A percentile compares a stretch with the other conserved stretches of the same genome.
Conservation (phyloP, 257 asterid genomes). For the Thymus quinquecostatus region DNA sequence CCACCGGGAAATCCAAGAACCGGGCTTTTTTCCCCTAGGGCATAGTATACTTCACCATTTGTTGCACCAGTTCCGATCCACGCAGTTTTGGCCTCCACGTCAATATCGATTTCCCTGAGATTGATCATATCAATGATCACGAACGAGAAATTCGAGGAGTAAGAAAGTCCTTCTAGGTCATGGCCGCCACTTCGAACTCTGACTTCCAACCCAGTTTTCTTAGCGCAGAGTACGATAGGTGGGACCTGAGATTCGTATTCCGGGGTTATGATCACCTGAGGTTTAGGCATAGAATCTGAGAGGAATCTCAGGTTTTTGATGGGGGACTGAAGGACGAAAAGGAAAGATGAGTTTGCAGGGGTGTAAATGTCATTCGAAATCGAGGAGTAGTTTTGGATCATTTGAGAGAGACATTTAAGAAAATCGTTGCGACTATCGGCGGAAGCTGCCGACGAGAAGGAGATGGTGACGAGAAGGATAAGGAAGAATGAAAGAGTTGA, state of each 20-base stretch:
- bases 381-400: neutral
- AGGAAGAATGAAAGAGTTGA: neutral
- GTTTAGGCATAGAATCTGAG: constrained; percentile 3
- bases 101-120: neutral
- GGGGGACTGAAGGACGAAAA: neutral
- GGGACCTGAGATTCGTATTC: constrained; percentile 17
- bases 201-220: neutral
- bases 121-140: constrained; percentile 30
- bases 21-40: constrained; percentile 21
- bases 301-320: constrained; percentile 36
- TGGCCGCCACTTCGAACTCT: constrained; percentile 29
- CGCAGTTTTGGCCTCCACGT: no score
- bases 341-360: neutral
- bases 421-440: neutral
- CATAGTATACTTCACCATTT: constrained; percentile 26
- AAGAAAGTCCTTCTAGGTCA: constrained; percentile 24
- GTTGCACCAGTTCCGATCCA: constrained; percentile 37
- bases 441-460: constrained; percentile 2
- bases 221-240: constrained; percentile 7
- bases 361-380: constrained; percentile 8
- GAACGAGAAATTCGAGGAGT: neutral
- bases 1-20: constrained; percentile 37
- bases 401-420: neutral
- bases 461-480: no score
- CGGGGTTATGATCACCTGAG: constrained; percentile 18